Evolutionary conservation across 1,284 basidiomycete species (phyloP), one percentile per base, ranked within the genome.

Genomic region (Sporisorium reilianum): DNA sequence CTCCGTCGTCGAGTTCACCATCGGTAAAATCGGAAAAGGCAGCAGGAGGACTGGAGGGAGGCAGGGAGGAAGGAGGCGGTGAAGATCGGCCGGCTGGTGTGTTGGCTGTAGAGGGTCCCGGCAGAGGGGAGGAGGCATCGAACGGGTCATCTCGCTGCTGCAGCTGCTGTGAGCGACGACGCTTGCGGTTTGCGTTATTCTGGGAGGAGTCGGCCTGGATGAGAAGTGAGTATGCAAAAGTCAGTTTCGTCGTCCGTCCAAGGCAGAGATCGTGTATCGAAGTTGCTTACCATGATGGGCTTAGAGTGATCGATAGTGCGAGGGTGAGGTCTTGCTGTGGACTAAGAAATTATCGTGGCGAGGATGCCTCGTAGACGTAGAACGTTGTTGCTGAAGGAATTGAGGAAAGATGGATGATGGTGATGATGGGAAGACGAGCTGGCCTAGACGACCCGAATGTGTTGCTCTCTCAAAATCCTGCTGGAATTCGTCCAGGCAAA

Each of bases 11-110:
- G 12, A 68, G 65, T 23, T 80, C 77, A 30, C 62, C 75, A 56
- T 80, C 82, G n/a, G 78, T 78, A 48, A 82, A 69, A 61, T 84
- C 82, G 30, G 80, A 79, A 42, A 84, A 72, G 9, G 74, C 78
- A 20, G 63, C 70, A 14, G 82, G 82, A 12, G 82, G 82, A 61
- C 75, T 78, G 12, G 80, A 82, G 1, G 82, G 79, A 8, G 82
- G 82, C 16, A 84, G 64, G 16, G 76, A 78, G 6, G 80, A 83
- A 5, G 82, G 77, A 12, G 82, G 79, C 3, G 77, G 77, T 22
- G 77, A 79, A 1, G 77, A 77, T n/a, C 75, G 60, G 8, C 63
- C 70, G 28, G 63, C 64, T 1, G 74, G 72, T 53, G 77, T 74
- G n/a, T 50, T 62, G 3, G 75, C 77, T 36, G 61, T 72, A 9